These are phyloP conservation scores for Meredithiella fracta DNA, from an alignment of 2,329 filamentous ascomycete genomes.

Conservation along the genomic window DNA sequence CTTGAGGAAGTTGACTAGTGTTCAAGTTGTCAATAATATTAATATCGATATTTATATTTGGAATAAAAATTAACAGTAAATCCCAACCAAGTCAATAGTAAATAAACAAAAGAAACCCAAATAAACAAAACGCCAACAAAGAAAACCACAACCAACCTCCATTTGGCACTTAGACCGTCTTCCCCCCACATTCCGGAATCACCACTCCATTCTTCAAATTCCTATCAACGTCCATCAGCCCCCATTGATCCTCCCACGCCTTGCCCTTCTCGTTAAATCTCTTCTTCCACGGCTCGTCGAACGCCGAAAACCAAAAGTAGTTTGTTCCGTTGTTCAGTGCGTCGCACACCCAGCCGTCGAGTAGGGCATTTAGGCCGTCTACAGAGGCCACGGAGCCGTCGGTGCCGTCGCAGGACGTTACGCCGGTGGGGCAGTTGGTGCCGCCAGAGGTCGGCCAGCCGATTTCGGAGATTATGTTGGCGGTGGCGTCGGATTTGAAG, in stretches of 20 bases:
- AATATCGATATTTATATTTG: too few relatives aligned
- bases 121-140: not conserved
- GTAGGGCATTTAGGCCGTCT: slow-evolving; percentile 66
- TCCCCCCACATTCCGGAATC: slow-evolving; percentile 75
- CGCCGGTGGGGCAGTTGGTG: slow-evolving; percentile 43
- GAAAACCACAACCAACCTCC: not conserved
- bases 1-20: too few relatives aligned
- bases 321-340: slow-evolving; percentile 68
- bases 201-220: slow-evolving; percentile 69
- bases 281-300: slow-evolving; percentile 92
- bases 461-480: slow-evolving; percentile 76
- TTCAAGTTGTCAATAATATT: too few relatives aligned
- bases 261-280: slow-evolving; percentile 49
- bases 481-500: slow-evolving; percentile 43
- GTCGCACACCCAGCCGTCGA: slow-evolving; percentile 71
- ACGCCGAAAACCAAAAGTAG: slow-evolving; percentile 96
- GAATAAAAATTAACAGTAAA: not conserved
- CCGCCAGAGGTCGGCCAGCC: slow-evolving; percentile 82
- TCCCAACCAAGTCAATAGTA: not conserved
- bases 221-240: slow-evolving; percentile 69
- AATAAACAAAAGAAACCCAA: not conserved
- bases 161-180: slow-evolving; percentile 32
- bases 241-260: slow-evolving; percentile 93
- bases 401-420: slow-evolving; percentile 35
- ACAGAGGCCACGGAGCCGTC: slow-evolving; percentile 63